phyloP scores from a whole-genome alignment of 257 asterid species.

The Coffea canephora region DNA sequence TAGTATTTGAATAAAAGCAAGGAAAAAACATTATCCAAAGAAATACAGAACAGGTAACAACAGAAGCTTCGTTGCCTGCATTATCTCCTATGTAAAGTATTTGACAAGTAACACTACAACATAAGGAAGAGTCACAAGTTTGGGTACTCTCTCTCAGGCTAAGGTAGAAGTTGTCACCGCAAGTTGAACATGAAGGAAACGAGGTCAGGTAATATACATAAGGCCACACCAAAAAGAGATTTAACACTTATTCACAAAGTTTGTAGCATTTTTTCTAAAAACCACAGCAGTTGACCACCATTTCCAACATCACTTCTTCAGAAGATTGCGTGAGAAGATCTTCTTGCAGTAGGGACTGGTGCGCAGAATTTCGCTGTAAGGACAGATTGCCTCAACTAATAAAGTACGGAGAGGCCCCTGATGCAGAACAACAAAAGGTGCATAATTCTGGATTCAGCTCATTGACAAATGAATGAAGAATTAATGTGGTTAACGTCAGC shows the following conservation, averaged over 20 bases:
- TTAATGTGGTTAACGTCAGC: not conserved
- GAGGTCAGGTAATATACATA: conserved; percentile 9
- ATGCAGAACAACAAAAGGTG: conserved; percentile 2
- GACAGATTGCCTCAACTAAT: conserved; percentile 31
- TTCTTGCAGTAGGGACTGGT: conserved; percentile 47
- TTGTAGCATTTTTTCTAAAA: conserved; percentile 2
- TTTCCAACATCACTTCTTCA: conserved; percentile 31
- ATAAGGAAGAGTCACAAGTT: not conserved
- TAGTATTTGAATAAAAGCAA: not conserved
- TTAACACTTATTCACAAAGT: not conserved
- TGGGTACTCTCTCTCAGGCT: not conserved
- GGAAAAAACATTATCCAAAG: not conserved
- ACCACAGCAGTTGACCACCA: conserved; percentile 27
- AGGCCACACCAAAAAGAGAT: conserved; percentile 8
- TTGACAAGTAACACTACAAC: conserved; percentile 12
- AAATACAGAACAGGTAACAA: not conserved
- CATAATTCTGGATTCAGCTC: not conserved
- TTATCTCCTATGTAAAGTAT: not conserved
- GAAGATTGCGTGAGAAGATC: conserved; percentile 39
- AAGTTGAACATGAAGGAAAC: conserved; percentile 8
- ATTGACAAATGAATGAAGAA: not conserved
- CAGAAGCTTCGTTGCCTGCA: not conserved
- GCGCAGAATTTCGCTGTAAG: conserved; percentile 25
- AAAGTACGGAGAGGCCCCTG: conserved; percentile 32
- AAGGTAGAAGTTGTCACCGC: not conserved